Conservation (phyloP, 805 yeast genomes). For the Ogataea paraovalis region DNA sequence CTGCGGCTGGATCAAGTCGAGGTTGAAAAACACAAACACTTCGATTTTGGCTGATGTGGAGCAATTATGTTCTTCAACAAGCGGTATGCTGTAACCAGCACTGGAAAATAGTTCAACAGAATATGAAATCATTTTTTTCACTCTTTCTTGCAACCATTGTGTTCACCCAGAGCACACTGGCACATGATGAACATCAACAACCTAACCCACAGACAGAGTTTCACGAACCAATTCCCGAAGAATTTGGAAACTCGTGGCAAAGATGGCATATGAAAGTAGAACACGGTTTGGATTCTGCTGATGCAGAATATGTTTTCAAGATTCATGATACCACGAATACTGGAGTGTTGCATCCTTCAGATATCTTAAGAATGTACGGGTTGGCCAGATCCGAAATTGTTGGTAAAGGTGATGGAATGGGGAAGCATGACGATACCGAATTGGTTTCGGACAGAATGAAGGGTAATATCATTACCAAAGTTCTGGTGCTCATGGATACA, state of each 20-base stretch:
- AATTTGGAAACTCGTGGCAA: slow-evolving; percentile 60
- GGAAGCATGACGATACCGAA: slow-evolving; percentile 65
- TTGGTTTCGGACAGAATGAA: slow-evolving; percentile 52
- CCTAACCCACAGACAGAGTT: slow-evolving; percentile 22
- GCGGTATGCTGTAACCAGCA: too few species aligned
- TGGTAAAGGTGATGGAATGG: slow-evolving; percentile 90
- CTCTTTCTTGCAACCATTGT: not conserved
- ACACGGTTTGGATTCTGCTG: slow-evolving; percentile 73
- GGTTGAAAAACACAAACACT: not conserved
- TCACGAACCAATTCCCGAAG: slow-evolving; percentile 45
- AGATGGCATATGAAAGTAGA: slow-evolving; percentile 90
- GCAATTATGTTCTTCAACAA: too few species aligned
- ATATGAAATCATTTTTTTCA: not conserved
- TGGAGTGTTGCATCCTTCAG: slow-evolving; percentile 53
- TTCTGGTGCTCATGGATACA: slow-evolving; percentile 60
- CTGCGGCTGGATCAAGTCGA: too few species aligned
- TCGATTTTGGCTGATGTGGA: too few species aligned
- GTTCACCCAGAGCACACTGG: not conserved
- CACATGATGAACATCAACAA: slow-evolving; percentile 1
- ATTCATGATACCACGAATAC: slow-evolving; percentile 68
- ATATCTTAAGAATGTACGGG: slow-evolving; percentile 81
- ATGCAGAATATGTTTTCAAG: slow-evolving; percentile 70
- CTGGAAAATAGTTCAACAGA: not conserved
- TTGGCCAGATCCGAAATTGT: slow-evolving; percentile 64
- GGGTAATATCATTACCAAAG: slow-evolving; percentile 48